Percentiles rank a stretch among this genome's conserved stretches.
Evolutionary conservation across 2,329 filamentous ascomycete genomes (phyloP).

Genomic region (Tympanopsis confertula): DNA sequence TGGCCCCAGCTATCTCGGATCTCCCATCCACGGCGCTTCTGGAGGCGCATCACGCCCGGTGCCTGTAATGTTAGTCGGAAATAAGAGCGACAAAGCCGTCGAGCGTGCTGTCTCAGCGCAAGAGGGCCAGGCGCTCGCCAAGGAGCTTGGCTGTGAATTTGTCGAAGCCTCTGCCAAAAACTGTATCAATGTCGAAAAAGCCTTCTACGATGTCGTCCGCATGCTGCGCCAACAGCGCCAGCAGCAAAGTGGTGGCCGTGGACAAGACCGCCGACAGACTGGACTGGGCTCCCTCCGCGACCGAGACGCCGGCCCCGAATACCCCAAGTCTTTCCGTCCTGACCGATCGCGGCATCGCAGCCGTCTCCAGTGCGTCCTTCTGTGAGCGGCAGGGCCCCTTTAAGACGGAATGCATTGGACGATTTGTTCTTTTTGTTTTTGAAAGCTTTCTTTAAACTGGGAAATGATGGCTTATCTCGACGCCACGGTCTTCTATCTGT

Average conservation of each 20-base stretch:
- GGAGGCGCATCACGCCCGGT: constrained; percentile 54
- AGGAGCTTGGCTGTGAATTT: constrained; percentile 89
- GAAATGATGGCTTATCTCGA: too few relatives aligned
- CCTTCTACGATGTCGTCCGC: constrained; percentile 93
- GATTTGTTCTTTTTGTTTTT: too few relatives aligned
- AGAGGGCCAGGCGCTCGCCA: constrained; percentile 82
- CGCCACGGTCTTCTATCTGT: too few relatives aligned
- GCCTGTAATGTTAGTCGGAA: constrained; percentile 95
- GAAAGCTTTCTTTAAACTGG: too few relatives aligned
- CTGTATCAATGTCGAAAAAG: constrained; percentile 96
- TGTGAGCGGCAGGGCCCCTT: constrained; percentile 14
- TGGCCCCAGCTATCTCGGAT: constrained; percentile 47
- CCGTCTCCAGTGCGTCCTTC: constrained; percentile 20
- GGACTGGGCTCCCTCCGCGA: constrained; percentile 20
- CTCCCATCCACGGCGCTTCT: constrained; percentile 47
- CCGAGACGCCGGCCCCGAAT: constrained; percentile 21
- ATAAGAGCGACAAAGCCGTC: constrained; percentile 94
- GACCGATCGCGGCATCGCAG: constrained; percentile 22
- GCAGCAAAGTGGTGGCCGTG: constrained; percentile 13
- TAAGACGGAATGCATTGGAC: neutral
- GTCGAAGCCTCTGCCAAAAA: constrained; percentile 96
- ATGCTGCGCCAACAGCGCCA: constrained; percentile 73
- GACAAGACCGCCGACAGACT: constrained; percentile 19
- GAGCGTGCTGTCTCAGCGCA: constrained; percentile 94
- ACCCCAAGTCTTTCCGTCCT: constrained; percentile 22